Base-by-base conservation (phyloP, 306 rosid genomes). In the Rosa lucieae region DNA sequence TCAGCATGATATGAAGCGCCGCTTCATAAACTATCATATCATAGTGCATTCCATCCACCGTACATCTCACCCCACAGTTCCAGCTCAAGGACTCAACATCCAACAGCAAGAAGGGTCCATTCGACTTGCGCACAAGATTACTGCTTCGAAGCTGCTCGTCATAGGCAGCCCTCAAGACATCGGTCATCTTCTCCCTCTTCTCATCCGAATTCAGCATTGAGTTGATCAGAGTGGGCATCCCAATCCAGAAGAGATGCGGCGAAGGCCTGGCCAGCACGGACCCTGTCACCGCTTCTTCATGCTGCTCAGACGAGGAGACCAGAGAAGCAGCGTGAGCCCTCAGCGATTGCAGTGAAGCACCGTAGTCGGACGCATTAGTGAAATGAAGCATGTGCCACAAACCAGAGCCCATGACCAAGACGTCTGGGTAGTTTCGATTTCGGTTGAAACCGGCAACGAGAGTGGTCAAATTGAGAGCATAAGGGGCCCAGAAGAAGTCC, bases 1-100 rank as follows among this genome's bases (percentile, higher is more conserved):
- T 93, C 0, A 95, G 83, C 92, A 90, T 77, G 70, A 95, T 82
- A 37, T 95, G 99, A 83, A 93, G 80, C 0, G 89, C 89, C 46
- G 98, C 98, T 70, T 93, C 98, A 82, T 91, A 95, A 40, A 95
- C 96, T 73, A 81, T 82, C 48, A 73, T 82, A 83, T 93, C 91
- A 85, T 91, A 92, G 81, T 95, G 99, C 94, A 92, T 91, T 2
- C 98, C 98, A 84, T 95, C 99, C 65, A 81, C 97, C 59, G 98
- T 93, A 82, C 99, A 95, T 46, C 85, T 84, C 40, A 90, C 89
- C 77, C 99, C 99, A 84, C 99, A 95, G 71, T 89, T 91, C 98
- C 97, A 93, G 86, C 96, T 95, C 86, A 95, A 69, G 10, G 96
- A 90, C 17, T 88, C 91, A 11, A 92, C 81, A 83, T 95, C 99